phyloP scores from a whole-genome alignment of 345 rosid species.

The Excoecaria agallocha region DNA sequence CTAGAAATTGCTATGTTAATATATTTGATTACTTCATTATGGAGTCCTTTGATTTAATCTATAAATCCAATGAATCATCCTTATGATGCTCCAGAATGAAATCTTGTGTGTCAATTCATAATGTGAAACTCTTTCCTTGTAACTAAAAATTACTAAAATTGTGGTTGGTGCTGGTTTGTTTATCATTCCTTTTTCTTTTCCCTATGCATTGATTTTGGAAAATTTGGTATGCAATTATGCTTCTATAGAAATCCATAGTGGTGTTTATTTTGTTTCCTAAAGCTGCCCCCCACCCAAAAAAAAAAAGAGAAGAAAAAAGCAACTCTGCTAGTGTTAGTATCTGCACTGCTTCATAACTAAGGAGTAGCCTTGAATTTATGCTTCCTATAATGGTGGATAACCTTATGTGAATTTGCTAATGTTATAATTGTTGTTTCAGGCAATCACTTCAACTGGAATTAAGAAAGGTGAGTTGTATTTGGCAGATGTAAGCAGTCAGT shows the following conservation, averaged over 20 bases:
- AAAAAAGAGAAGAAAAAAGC: no score
- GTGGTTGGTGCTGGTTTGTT: slow-evolving; percentile 1
- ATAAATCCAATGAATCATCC: no score
- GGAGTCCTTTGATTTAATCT: no score
- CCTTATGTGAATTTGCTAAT: background rate
- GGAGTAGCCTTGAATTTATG: background rate
- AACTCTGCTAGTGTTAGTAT: no score
- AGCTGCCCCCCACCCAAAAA: no score
- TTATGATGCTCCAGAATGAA: background rate
- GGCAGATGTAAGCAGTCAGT: slow-evolving; percentile 33
- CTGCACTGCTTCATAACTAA: background rate
- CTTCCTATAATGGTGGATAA: background rate
- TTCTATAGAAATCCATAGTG: background rate
- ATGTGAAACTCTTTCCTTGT: background rate
- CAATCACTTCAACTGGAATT: slow-evolving; percentile 32
- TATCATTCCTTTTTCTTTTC: background rate
- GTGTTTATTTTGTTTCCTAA: background rate
- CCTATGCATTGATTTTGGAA: background rate
- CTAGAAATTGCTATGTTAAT: no score
- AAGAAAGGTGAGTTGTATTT: slow-evolving; percentile 32
- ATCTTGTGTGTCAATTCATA: background rate
- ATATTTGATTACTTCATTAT: no score
- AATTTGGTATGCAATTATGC: background rate
- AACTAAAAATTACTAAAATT: background rate
- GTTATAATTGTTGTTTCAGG: slow-evolving; percentile 18